Evolutionary conservation across 1,284 basidiomycete species (phyloP).

Genomic region (Melampsora abietis-canadensis): DNA sequence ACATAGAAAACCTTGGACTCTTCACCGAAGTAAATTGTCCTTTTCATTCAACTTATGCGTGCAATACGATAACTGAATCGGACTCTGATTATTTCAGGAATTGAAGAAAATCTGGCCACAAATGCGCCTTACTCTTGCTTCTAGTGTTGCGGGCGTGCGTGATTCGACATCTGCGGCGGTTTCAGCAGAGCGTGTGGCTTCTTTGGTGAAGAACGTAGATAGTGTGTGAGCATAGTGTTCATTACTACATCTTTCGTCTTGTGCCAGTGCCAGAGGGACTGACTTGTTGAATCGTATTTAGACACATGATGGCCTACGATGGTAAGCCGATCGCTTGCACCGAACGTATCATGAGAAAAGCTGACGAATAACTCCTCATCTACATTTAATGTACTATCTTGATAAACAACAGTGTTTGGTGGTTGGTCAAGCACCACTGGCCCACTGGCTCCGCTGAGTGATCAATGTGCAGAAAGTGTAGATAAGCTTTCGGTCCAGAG

Average conservation of each 20-base stretch:
- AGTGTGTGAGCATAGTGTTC: slow-evolving; percentile 21
- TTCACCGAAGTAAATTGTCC: slow-evolving; percentile 18
- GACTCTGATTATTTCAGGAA: slow-evolving; percentile 11
- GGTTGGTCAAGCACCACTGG: slow-evolving; percentile 36
- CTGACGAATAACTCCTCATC: not conserved
- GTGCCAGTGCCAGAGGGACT: not conserved
- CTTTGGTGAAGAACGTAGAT: slow-evolving; percentile 18
- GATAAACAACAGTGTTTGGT: slow-evolving; percentile 20
- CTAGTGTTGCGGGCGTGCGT: slow-evolving; percentile 21
- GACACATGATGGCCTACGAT: slow-evolving; percentile 40
- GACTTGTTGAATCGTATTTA: not conserved
- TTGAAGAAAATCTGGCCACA: slow-evolving; percentile 26
- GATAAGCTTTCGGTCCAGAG: slow-evolving; percentile 28
- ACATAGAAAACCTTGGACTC: slow-evolving; percentile 17
- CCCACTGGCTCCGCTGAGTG: slow-evolving; percentile 22
- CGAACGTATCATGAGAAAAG: not conserved
- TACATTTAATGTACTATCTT: not conserved
- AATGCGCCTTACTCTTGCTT: slow-evolving; percentile 8
- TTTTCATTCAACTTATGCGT: not conserved
- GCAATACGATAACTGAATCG: not conserved
- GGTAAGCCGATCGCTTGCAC: not conserved
- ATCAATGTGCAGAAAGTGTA: slow-evolving; percentile 25
- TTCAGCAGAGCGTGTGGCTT: slow-evolving; percentile 10
- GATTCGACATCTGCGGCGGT: slow-evolving; percentile 11
- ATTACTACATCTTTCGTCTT: not conserved